Evolutionary conservation across 2,329 filamentous ascomycete species (phyloP).

Genomic region (Alternaria brassicicola): DNA sequence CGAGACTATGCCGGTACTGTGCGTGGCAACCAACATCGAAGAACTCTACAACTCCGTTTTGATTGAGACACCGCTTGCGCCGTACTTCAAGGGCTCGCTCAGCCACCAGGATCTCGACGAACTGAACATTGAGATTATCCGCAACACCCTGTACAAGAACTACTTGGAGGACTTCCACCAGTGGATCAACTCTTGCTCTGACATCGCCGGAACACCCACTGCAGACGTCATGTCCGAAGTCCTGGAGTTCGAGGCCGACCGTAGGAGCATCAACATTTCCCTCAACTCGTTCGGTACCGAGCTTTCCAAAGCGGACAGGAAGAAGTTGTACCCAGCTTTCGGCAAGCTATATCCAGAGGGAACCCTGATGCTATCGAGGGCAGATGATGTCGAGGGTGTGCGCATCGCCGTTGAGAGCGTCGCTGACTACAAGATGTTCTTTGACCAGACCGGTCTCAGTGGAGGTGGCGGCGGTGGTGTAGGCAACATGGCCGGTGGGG

Average conservation of each 20-base stretch:
- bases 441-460: constrained; percentile 85
- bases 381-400: constrained; percentile 94
- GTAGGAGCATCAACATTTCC: constrained; percentile 97
- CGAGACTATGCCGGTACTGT: constrained; percentile 97
- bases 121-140: constrained; percentile 98
- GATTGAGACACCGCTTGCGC: constrained; percentile 92
- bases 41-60: constrained; percentile 98
- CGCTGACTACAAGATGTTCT: constrained; percentile 92
- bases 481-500: constrained; percentile 83
- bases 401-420: constrained; percentile 92
- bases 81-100: constrained; percentile 96
- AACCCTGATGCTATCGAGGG: constrained; percentile 89
- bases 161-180: constrained; percentile 97
- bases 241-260: constrained; percentile 94
- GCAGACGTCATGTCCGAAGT: constrained; percentile 95
- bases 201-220: constrained; percentile 86
- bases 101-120: constrained; percentile 97
- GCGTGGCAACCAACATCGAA: constrained; percentile 97
- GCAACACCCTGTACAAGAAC: constrained; percentile 99
- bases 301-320: constrained; percentile 88
- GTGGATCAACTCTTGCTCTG: constrained; percentile 88
- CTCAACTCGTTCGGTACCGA: constrained; percentile 98
- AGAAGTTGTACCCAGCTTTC: constrained; percentile 93
- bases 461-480: constrained; percentile 74
- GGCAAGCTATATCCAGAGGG: constrained; percentile 93